Conservation (phyloP, 2,329 filamentous ascomycete genomes). For the Huntiella decipiens region DNA sequence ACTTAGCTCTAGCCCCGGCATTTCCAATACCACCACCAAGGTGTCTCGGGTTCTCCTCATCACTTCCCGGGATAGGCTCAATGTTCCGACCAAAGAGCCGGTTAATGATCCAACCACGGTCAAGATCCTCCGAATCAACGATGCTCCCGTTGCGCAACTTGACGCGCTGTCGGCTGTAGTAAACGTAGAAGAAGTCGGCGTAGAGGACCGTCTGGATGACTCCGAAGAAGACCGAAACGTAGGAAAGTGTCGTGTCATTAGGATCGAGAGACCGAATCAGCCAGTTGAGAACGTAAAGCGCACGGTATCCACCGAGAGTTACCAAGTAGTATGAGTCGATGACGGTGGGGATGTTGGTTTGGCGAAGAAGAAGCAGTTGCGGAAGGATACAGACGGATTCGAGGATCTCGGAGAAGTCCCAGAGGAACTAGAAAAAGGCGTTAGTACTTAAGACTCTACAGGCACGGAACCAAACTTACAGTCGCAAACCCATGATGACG, state of each 20-base stretch:
- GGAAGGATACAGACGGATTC: conserved; percentile 83
- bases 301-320: conserved; percentile 71
- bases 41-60: conserved; percentile 38
- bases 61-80: conserved; percentile 25
- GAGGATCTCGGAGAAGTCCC: conserved; percentile 79
- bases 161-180: conserved; percentile 80
- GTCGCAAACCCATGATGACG: conserved; percentile 21
- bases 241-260: conserved; percentile 40
- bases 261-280: conserved; percentile 47
- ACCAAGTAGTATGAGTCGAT: conserved; percentile 94
- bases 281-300: conserved; percentile 84
- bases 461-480: conserved; percentile 21
- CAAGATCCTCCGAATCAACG: conserved; percentile 76
- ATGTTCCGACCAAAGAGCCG: conserved; percentile 51
- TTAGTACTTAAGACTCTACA: not conserved
- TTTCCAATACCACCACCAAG: conserved; percentile 10
- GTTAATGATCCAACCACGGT: conserved; percentile 66
- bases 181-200: conserved; percentile 90
- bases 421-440: conserved; percentile 40
- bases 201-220: conserved; percentile 79
- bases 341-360: conserved; percentile 89
- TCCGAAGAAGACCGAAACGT: conserved; percentile 67
- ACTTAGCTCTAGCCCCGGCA: conserved; percentile 26
- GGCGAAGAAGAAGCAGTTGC: conserved; percentile 75
- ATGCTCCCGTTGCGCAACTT: conserved; percentile 79